A percentile compares a stretch with the other conserved stretches of the same genome.
Evolutionary conservation across 1,284 basidiomycete genomes (phyloP).

Genomic region (Sporisorium reilianum): DNA sequence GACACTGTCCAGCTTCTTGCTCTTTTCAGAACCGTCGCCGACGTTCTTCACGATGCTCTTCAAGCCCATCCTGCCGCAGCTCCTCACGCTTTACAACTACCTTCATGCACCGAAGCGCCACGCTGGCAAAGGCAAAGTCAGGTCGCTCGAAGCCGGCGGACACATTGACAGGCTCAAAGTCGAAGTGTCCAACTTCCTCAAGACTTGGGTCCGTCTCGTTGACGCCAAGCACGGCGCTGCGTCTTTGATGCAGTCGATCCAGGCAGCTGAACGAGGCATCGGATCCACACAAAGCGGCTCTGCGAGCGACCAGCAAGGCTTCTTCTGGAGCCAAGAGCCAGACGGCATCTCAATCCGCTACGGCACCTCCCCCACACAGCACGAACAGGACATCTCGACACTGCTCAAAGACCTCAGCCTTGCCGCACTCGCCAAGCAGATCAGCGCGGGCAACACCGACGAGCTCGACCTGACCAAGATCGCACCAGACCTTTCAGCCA

Average conservation of each 20-base stretch:
- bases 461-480: conserved; percentile 34
- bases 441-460: conserved; percentile 31
- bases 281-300: conserved; percentile 9
- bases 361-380: conserved; percentile 1
- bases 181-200: conserved; percentile 47
- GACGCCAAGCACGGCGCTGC: conserved; percentile 31
- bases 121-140: conserved; percentile 34
- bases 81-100: conserved; percentile 51
- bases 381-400: conserved; percentile 25
- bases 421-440: conserved; percentile 36
- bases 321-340: conserved; percentile 38
- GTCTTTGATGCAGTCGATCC: conserved; percentile 20
- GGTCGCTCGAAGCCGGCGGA: conserved; percentile 18
- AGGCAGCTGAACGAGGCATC: conserved; percentile 36
- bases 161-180: conserved; percentile 26
- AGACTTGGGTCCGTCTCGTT: conserved; percentile 56
- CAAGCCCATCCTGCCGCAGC: conserved; percentile 43
- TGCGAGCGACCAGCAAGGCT: neutral
- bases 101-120: conserved; percentile 2
- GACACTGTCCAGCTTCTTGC: conserved; percentile 44
- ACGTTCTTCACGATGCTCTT: conserved; percentile 53
- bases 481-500: conserved; percentile 38
- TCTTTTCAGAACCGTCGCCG: conserved; percentile 62
- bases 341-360: conserved; percentile 35
- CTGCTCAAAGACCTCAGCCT: conserved; percentile 40